phyloP scores from a whole-genome alignment of 352 stramenopile genomes.

The Pythium monospermum region DNA sequence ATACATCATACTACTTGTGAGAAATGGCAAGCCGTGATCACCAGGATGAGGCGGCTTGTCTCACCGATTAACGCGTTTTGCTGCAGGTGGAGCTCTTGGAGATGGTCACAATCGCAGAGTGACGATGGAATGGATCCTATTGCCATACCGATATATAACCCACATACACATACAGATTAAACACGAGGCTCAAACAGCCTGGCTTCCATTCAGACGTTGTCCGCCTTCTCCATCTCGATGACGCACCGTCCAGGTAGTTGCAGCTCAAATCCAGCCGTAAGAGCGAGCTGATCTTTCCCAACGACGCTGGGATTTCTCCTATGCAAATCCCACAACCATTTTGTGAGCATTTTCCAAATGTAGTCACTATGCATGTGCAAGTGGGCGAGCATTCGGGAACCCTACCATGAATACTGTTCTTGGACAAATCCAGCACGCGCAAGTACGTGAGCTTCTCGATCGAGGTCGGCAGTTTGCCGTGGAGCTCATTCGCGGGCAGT shows the following conservation, averaged over 20 bases:
- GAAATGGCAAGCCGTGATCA: too few relatives aligned
- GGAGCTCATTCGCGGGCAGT: slow-evolving; percentile 64
- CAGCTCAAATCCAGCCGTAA: slow-evolving; percentile 71
- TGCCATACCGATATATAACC: slow-evolving; percentile 13
- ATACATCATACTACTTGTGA: too few relatives aligned
- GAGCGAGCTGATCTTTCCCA: slow-evolving; percentile 52
- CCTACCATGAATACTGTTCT: slow-evolving; percentile 64
- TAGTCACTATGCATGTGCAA: neutral
- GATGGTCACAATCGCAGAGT: slow-evolving; percentile 38
- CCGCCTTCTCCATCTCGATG: neutral
- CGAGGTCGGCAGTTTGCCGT: slow-evolving; percentile 24
- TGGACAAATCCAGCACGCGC: slow-evolving; percentile 72
- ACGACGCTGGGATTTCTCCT: slow-evolving; percentile 49
- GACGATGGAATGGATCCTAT: slow-evolving; percentile 36
- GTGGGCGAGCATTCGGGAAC: too few relatives aligned
- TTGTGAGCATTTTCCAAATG: too few relatives aligned
- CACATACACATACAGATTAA: neutral
- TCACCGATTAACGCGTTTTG: slow-evolving; percentile 73
- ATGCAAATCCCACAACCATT: neutral
- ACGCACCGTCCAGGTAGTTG: slow-evolving; percentile 61
- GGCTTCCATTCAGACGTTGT: too few relatives aligned
- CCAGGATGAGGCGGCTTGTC: neutral
- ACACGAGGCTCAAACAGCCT: too few relatives aligned
- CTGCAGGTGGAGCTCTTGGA: slow-evolving; percentile 75
- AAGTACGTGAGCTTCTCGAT: slow-evolving; percentile 62